phyloP scores from a whole-genome alignment of 2,329 filamentous ascomycete genomes.

The Diaporthe citrichinensis region DNA sequence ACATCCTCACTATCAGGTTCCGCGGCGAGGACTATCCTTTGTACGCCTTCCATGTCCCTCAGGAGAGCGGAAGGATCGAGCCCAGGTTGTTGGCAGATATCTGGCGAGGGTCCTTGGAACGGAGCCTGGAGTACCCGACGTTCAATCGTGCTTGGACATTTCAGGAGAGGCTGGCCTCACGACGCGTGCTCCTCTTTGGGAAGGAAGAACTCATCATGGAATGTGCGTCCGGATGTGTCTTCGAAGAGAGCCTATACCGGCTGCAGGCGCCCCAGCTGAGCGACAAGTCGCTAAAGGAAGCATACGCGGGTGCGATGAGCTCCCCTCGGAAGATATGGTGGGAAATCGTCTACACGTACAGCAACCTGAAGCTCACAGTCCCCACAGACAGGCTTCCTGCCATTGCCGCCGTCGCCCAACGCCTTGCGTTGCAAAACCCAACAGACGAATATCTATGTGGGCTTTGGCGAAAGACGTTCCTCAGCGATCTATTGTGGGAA shows the following conservation, averaged over 20 bases:
- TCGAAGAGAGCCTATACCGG: neutral
- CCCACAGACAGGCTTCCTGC: conserved; percentile 16
- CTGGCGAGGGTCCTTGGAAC: neutral
- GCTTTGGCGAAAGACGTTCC: conserved; percentile 7
- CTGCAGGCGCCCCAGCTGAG: neutral
- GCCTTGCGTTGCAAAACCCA: neutral
- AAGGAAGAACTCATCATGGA: conserved; percentile 28
- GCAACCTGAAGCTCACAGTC: conserved; percentile 12
- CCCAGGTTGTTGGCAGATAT: neutral
- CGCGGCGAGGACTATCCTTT: neutral
- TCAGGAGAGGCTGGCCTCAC: conserved; percentile 29
- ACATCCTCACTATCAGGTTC: neutral
- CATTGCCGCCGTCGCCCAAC: conserved; percentile 13
- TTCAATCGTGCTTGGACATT: conserved; percentile 19
- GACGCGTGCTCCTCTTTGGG: conserved; percentile 22
- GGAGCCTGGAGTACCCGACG: neutral
- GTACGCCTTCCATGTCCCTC: neutral
- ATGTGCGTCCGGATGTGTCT: conserved; percentile 5
- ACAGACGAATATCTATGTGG: conserved; percentile 20
- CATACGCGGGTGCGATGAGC: neutral
- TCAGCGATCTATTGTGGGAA: conserved; percentile 19
- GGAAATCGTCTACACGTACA: neutral
- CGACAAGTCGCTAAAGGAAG: conserved; percentile 2
- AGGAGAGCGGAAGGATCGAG: conserved; percentile 20
- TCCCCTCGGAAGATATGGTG: neutral